Evolutionary conservation across 805 yeast species (phyloP).

Genomic region (Cyberlindnera samutprakarnensis): DNA sequence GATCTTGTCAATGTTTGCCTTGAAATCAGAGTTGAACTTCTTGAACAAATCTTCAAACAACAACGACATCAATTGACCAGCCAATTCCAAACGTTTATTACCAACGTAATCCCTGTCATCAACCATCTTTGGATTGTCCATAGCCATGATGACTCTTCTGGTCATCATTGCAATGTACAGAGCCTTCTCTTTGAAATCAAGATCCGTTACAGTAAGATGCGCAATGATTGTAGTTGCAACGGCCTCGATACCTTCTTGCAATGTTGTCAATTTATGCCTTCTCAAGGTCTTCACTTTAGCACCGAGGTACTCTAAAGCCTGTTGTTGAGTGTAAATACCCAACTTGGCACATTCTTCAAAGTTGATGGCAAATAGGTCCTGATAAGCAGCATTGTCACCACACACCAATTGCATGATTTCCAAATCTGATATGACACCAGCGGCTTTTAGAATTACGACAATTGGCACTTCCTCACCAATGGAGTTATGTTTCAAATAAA

Average conservation of each 20-base stretch:
- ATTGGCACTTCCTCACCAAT: slow-evolving; percentile 94
- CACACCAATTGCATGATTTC: slow-evolving; percentile 93
- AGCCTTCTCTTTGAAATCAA: slow-evolving; percentile 91
- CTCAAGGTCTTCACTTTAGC: slow-evolving; percentile 87
- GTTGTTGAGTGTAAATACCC: slow-evolving; percentile 85
- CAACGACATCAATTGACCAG: slow-evolving; percentile 94
- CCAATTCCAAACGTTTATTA: slow-evolving; percentile 92
- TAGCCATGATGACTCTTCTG: slow-evolving; percentile 90
- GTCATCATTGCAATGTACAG: slow-evolving; percentile 94
- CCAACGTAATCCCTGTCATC: slow-evolving; percentile 99
- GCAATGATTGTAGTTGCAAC: slow-evolving; percentile 95
- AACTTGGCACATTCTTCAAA: slow-evolving; percentile 88
- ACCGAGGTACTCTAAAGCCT: slow-evolving; percentile 89
- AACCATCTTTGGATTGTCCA: slow-evolving; percentile 90
- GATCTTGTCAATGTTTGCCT: slow-evolving; percentile 88
- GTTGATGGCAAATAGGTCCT: slow-evolving; percentile 86
- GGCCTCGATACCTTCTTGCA: slow-evolving; percentile 96
- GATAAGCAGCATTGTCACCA: slow-evolving; percentile 82
- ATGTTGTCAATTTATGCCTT: slow-evolving; percentile 71
- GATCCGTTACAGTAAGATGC: slow-evolving; percentile 76
- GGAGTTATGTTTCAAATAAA: slow-evolving; percentile 91
- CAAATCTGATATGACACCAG: slow-evolving; percentile 85
- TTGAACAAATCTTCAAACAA: slow-evolving; percentile 95
- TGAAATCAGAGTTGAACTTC: slow-evolving; percentile 91
- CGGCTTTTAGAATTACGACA: slow-evolving; percentile 87